Percentiles rank a stretch among this genome's conserved stretches.
phyloP scores from a whole-genome alignment of 148 eudicot genomes.

The Persicaria maculosa region DNA sequence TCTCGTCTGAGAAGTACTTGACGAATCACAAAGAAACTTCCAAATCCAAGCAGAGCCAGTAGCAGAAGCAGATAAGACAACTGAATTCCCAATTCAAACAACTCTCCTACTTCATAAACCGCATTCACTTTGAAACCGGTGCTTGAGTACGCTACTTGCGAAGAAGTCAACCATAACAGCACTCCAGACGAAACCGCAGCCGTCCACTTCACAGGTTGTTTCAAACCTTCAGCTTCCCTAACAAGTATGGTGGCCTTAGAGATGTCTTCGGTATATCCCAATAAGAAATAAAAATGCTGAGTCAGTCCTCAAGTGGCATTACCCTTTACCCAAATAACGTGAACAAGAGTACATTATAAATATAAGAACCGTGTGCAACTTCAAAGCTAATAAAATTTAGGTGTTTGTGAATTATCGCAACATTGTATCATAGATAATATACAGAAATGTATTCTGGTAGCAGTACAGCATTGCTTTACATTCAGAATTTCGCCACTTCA shows the following conservation, averaged over 20 bases:
- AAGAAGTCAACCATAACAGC: constrained; percentile 43
- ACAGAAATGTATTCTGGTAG: neutral
- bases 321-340: neutral
- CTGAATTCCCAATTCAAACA: constrained; percentile 92
- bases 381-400: too few species aligned
- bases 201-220: constrained; percentile 20
- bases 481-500: neutral
- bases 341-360: neutral
- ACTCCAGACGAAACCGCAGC: constrained; percentile 36
- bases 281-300: neutral
- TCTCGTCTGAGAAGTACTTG: constrained; percentile 95
- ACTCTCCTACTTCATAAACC: constrained; percentile 73
- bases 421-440: neutral
- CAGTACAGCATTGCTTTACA: neutral
- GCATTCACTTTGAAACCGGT: constrained; percentile 36
- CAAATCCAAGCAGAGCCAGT: constrained; percentile 76
- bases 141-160: constrained; percentile 50
- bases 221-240: constrained; percentile 17
- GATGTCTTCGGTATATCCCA: constrained; percentile 2
- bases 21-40: constrained; percentile 80
- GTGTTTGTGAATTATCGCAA: neutral
- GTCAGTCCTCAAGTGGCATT: neutral
- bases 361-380: too few species aligned
- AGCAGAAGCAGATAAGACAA: constrained; percentile 78
- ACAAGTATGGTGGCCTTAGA: neutral